A percentile compares a stretch with the other conserved stretches of the same genome.
phyloP scores from a whole-genome alignment of 176 grass and related monocot genomes.

The Eremochloa ophiuroides region DNA sequence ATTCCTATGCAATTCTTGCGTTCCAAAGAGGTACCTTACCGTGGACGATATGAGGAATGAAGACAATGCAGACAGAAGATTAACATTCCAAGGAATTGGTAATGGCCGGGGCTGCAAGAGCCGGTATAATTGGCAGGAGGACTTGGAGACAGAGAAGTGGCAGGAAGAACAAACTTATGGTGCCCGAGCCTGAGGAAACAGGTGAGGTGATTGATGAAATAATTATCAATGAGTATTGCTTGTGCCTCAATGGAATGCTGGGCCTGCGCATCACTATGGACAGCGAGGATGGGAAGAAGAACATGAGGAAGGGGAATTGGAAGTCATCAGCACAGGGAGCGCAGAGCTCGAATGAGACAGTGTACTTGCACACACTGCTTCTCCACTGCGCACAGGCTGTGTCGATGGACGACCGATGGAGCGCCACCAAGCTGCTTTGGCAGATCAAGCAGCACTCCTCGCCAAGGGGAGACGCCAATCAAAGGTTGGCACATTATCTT shows the following conservation, averaged over 20 bases:
- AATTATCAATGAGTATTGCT: background rate
- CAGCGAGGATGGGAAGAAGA: background rate
- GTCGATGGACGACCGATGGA: background rate
- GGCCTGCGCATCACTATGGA: background rate
- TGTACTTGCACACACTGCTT: background rate
- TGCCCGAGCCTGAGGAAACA: background rate
- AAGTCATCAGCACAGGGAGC: background rate
- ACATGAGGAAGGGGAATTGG: background rate
- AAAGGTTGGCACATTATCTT: background rate
- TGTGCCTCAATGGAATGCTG: background rate
- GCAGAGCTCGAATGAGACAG: background rate
- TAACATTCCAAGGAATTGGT: background rate
- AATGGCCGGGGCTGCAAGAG: background rate
- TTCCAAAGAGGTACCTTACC: too few relatives aligned
- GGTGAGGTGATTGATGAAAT: background rate
- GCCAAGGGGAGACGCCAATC: background rate
- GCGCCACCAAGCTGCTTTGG: background rate
- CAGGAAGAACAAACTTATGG: background rate
- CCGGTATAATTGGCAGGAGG: background rate
- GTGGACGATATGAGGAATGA: too few relatives aligned
- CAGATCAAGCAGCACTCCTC: background rate
- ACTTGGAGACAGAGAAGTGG: background rate
- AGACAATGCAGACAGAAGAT: background rate
- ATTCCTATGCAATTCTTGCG: too few relatives aligned
- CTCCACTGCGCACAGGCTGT: background rate